Evolutionary conservation across 768 basidiomycete genomes (phyloP), one percentile per base, ranked within the genome.

Genomic region (Kondoa malvinella): DNA sequence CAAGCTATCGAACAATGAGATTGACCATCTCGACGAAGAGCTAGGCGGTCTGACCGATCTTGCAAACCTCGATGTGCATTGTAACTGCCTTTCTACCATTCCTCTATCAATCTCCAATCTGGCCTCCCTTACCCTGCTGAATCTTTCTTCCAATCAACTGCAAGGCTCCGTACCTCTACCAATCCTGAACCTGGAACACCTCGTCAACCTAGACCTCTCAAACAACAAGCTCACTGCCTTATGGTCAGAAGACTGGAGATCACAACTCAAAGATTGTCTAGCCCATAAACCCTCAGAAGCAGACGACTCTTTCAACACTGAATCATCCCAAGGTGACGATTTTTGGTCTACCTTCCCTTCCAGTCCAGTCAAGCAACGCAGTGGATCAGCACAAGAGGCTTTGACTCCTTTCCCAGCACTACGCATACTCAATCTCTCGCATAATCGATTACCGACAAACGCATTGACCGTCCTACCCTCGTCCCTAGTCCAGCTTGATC

Each of bases 341-440:
- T 69, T 69, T 50, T 69, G 69, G 69, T 32, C 65, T 3, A 27
- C 66, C 30, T 69, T 69, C 66, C 58, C 69, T 34, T 67, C 69
- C 3, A 26, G 66, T 3, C 40, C 69, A n/a, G 30, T 40, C 32
- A 69, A 66, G 65, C 64, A 32, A 57, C 67, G 32, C 62, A 65
- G 33, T 31, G 32, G 67, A 34, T 27, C 3, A 65, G 56, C 12
- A 34, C 26, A 32, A 32, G 32, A 27, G 15, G 27, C n/a, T 32
- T 25, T 14, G 63, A 65, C 59, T 25, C 57, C 40, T 2, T 40
- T 69, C 21, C 69, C 69, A 1, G 27, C 26, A 14, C 56, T 69
- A 15, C 3, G 26, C 14, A n/a, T 40, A 8, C 66, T 69, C 58
- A 69, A 69, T 34, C 60, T 69, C 21, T 50, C 57, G 1, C 21